phyloP scores from a whole-genome alignment of 176 grass and related monocot species.

The Microstegium vimineum region DNA sequence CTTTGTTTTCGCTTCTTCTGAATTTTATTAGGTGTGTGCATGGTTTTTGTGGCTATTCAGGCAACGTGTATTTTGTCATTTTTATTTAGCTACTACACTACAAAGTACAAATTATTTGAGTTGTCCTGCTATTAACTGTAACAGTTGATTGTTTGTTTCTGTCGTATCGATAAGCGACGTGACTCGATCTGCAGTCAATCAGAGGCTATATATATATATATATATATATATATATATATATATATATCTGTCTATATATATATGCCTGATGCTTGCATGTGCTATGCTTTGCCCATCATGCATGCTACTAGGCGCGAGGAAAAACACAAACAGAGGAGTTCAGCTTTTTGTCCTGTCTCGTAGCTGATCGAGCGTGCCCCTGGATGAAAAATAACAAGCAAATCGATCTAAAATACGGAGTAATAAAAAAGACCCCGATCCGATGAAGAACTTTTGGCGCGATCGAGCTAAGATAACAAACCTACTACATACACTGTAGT shows the following conservation, averaged over 20 bases:
- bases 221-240: too few relatives aligned
- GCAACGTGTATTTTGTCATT: not conserved
- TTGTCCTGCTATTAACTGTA: not conserved
- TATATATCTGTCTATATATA: too few relatives aligned
- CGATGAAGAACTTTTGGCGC: slow-evolving; percentile 17
- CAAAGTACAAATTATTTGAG: not conserved
- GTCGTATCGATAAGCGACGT: not conserved
- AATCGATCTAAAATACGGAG: not conserved
- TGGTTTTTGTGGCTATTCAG: not conserved
- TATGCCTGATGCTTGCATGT: not conserved
- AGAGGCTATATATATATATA: too few relatives aligned
- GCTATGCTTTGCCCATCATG: not conserved
- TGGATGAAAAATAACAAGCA: not conserved
- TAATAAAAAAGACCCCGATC: not conserved
- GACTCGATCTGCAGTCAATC: not conserved
- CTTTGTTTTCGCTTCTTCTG: too few relatives aligned
- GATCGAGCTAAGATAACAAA: not conserved
- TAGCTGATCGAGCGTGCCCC: slow-evolving; percentile 16
- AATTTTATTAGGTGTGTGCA: not conserved
- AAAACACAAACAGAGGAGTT: not conserved
- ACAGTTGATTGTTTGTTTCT: not conserved
- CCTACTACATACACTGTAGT: not conserved
- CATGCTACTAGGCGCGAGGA: not conserved
- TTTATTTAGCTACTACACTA: not conserved
- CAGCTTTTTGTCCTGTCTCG: slow-evolving; percentile 6